A percentile compares a stretch with the other conserved stretches of the same genome.
Conservation (phyloP, 495 filamentous ascomycete species). For the Trichoderma parareesei region DNA sequence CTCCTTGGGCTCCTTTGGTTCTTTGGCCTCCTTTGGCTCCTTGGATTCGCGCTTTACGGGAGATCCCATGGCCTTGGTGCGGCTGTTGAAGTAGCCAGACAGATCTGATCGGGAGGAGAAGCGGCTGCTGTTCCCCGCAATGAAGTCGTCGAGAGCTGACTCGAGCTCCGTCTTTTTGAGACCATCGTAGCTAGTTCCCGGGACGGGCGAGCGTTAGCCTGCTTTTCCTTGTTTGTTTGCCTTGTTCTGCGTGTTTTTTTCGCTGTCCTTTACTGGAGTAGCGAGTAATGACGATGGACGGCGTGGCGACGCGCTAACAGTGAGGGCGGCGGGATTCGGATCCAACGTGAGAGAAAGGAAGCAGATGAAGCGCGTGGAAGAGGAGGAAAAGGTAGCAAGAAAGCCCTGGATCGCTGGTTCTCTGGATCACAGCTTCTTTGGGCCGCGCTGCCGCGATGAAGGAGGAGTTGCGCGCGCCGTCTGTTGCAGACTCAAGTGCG, state of each 20-base stretch:
- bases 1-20: conserved; percentile 32
- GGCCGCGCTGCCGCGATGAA: not conserved
- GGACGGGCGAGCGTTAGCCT: not conserved
- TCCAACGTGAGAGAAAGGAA: not conserved
- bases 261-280: too few species aligned
- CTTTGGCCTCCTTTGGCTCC: conserved; percentile 17
- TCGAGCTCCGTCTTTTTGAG: conserved; percentile 80
- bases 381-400: not conserved
- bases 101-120: conserved; percentile 57
- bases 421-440: not conserved
- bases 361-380: not conserved
- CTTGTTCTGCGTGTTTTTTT: not conserved
- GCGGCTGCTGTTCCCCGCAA: conserved; percentile 54
- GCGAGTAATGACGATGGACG: not conserved
- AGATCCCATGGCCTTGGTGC: conserved; percentile 46
- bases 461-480: not conserved
- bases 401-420: not conserved
- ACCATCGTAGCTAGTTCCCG: conserved; percentile 51
- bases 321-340: not conserved
- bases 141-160: conserved; percentile 62
- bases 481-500: not conserved
- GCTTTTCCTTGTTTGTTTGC: not conserved
- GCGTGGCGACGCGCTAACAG: not conserved
- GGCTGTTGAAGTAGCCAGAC: conserved; percentile 67
- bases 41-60: conserved; percentile 64